Conservation (phyloP, 176 grass and related monocot species). For the Carex littledalei region DNA sequence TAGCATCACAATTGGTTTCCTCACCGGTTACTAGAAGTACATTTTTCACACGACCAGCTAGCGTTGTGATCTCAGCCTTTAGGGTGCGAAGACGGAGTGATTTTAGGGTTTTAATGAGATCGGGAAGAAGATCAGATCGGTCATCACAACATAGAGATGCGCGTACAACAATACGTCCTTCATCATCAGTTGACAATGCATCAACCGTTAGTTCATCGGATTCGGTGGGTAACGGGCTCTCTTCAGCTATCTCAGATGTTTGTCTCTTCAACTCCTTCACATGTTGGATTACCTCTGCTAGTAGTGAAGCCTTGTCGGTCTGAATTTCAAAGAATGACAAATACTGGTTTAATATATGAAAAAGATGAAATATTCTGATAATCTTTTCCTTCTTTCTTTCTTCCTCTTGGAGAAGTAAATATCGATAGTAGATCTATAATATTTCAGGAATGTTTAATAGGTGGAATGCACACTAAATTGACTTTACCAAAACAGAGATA, state of each 20-base stretch:
- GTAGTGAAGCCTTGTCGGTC: constrained; percentile 96
- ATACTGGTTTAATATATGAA: not conserved
- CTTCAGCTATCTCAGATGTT: constrained; percentile 80
- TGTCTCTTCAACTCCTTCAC: constrained; percentile 96
- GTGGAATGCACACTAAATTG: not conserved
- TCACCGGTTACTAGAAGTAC: constrained; percentile 76
- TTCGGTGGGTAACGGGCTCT: constrained; percentile 71
- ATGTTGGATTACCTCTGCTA: constrained; percentile 95
- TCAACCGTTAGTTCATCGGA: constrained; percentile 88
- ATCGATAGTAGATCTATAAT: not conserved
- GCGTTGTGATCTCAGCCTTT: constrained; percentile 94
- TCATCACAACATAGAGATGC: constrained; percentile 96
- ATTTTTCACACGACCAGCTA: constrained; percentile 85
- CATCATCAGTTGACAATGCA: constrained; percentile 62
- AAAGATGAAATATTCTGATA: not conserved
- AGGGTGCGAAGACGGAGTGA: constrained; percentile 72
- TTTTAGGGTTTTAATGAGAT: constrained; percentile 89
- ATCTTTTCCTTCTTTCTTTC: not conserved
- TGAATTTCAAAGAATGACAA: constrained; percentile 15
- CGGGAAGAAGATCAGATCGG: constrained; percentile 83
- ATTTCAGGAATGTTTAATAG: not conserved
- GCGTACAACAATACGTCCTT: constrained; percentile 58
- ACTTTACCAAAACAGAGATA: not conserved
- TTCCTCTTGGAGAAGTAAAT: not conserved
- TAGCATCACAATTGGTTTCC: constrained; percentile 17